Percentiles rank a stretch among this genome's conserved stretches.
Evolutionary conservation across 805 yeast genomes (phyloP).

Genomic region (Candida xiaguanensis): DNA sequence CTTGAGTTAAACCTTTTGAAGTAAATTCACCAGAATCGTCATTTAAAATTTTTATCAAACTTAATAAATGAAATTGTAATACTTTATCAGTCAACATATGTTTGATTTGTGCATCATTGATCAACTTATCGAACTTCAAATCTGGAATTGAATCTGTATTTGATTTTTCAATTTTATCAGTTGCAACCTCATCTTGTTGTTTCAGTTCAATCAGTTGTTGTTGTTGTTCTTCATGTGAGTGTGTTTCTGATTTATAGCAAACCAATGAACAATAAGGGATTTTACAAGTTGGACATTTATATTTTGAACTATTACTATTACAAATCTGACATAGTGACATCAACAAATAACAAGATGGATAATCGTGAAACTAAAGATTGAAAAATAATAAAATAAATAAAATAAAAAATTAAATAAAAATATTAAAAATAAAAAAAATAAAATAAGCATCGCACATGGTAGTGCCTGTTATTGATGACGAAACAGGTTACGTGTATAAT

Average conservation of each 20-base stretch:
- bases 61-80: constrained; percentile 52
- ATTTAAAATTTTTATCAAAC: constrained; percentile 44
- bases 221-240: constrained; percentile 18
- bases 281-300: constrained; percentile 55
- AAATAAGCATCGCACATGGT: neutral
- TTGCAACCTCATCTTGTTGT: neutral
- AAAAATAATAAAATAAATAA: neutral
- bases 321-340: constrained; percentile 35
- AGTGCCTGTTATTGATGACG: neutral
- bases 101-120: constrained; percentile 42
- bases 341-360: neutral
- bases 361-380: neutral
- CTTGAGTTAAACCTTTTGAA: constrained; percentile 48
- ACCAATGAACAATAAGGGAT: constrained; percentile 51
- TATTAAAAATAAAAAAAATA: too few relatives aligned
- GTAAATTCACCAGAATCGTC: constrained; percentile 33
- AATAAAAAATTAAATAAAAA: too few relatives aligned
- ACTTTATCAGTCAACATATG: constrained; percentile 48
- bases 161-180: constrained; percentile 1
- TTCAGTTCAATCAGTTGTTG: neutral
- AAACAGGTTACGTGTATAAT: neutral
- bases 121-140: constrained; percentile 20
- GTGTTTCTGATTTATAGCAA: constrained; percentile 53
- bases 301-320: constrained; percentile 35
- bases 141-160: constrained; percentile 13